A percentile compares a stretch with the other conserved stretches of the same genome.
Evolutionary conservation across 1,284 basidiomycete species (phyloP).

Genomic region (Ganoderma lingzhi): DNA sequence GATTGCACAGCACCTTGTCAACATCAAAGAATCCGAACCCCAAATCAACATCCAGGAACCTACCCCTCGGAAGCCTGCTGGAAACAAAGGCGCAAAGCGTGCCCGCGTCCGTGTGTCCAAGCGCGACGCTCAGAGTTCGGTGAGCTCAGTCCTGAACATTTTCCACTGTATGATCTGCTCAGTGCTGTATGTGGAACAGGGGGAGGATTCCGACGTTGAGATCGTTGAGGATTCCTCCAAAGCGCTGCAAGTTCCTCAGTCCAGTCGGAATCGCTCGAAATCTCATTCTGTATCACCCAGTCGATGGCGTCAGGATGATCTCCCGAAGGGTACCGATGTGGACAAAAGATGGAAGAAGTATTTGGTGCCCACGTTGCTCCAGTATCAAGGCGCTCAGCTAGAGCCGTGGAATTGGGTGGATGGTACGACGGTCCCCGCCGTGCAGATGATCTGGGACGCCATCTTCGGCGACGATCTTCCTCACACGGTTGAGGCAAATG

Average conservation of each 20-base stretch:
- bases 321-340: not conserved
- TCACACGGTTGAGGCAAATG: not conserved
- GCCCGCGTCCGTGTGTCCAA: no score
- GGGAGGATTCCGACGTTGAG: not conserved
- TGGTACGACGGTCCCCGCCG: not conserved
- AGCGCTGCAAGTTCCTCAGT: not conserved
- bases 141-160: not conserved
- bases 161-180: no score
- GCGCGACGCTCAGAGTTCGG: not conserved
- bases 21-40: not conserved
- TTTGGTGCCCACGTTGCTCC: not conserved
- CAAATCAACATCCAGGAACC: not conserved
- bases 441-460: not conserved
- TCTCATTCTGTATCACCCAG: not conserved
- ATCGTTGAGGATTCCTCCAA: not conserved
- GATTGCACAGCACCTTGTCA: not conserved
- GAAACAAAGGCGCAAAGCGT: no score
- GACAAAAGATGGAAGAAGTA: not conserved
- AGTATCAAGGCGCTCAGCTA: not conserved
- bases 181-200: not conserved
- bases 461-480: not conserved
- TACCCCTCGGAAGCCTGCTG: not conserved
- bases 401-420: not conserved
- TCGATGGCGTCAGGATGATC: not conserved
- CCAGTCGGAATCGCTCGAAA: not conserved